phyloP scores from a whole-genome alignment of 2,329 filamentous ascomycete species.

The Trichophaea hybrida region DNA sequence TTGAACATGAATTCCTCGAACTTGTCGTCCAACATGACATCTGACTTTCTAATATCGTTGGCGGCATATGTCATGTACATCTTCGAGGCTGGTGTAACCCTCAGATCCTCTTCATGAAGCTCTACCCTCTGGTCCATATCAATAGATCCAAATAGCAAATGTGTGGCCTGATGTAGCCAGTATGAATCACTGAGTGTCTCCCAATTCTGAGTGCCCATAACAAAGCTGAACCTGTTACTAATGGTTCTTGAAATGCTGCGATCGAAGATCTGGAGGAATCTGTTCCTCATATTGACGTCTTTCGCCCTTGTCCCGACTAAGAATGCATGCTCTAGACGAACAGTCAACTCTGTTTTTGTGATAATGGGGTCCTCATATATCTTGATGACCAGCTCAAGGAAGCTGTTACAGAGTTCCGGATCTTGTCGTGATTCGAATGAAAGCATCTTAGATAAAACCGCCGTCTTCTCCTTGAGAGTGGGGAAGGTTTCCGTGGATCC shows the following conservation, averaged over 20 bases:
- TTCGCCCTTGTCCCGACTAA: slow-evolving; percentile 84
- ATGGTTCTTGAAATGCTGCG: slow-evolving; percentile 86
- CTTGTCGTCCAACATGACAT: slow-evolving; percentile 64
- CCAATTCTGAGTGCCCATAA: slow-evolving; percentile 83
- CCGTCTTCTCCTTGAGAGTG: slow-evolving; percentile 96
- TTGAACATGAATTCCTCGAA: slow-evolving; percentile 64
- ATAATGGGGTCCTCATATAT: slow-evolving; percentile 98
- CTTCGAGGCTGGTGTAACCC: slow-evolving; percentile 55
- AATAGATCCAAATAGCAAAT: slow-evolving; percentile 78
- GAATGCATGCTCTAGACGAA: slow-evolving; percentile 95
- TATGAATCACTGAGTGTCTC: slow-evolving; percentile 88
- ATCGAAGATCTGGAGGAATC: slow-evolving; percentile 94
- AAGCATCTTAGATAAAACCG: slow-evolving; percentile 97
- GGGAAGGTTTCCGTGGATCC: slow-evolving; percentile 88
- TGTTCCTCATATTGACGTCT: slow-evolving; percentile 91
- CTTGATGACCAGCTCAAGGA: slow-evolving; percentile 86
- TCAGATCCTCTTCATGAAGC: slow-evolving; percentile 73
- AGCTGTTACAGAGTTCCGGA: slow-evolving; percentile 74
- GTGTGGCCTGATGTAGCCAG: slow-evolving; percentile 90
- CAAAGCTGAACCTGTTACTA: slow-evolving; percentile 74
- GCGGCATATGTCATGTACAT: slow-evolving; percentile 54
- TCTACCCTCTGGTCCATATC: slow-evolving; percentile 70
- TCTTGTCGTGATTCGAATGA: slow-evolving; percentile 80
- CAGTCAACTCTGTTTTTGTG: slow-evolving; percentile 83
- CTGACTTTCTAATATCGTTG: slow-evolving; percentile 49